A percentile compares a stretch with the other conserved stretches of the same genome.
These are phyloP conservation scores for Vanderwaltozyma tropicalis DNA, from an alignment of 805 yeast genomes.

Conservation along the genomic window DNA sequence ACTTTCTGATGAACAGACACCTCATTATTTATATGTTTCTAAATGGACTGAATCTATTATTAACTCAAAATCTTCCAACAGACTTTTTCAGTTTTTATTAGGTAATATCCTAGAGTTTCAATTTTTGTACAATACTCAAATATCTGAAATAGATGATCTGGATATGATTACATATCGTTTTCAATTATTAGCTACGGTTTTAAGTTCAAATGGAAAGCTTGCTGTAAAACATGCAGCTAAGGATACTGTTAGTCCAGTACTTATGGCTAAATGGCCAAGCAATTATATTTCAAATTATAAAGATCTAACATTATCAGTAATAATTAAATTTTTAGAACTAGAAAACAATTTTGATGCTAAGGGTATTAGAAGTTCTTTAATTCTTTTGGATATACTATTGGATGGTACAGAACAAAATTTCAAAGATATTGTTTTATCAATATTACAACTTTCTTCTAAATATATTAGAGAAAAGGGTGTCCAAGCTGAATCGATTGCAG, in stretches of 20 bases:
- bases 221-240: conserved; percentile 41
- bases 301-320: conserved; percentile 37
- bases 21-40: conserved; percentile 33
- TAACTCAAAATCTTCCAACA: conserved; percentile 45
- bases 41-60: conserved; percentile 40
- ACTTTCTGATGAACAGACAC: conserved; percentile 34
- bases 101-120: conserved; percentile 40
- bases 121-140: conserved; percentile 22
- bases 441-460: conserved; percentile 31
- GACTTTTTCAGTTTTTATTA: conserved; percentile 50
- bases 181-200: conserved; percentile 40
- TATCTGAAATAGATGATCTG: conserved; percentile 46
- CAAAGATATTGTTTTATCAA: conserved; percentile 32
- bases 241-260: conserved; percentile 49
- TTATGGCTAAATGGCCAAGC: conserved; percentile 5
- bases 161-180: conserved; percentile 54
- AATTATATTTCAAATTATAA: conserved; percentile 48
- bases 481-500: conserved; percentile 26
- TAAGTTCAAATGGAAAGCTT: conserved; percentile 35
- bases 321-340: conserved; percentile 37
- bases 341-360: conserved; percentile 27
- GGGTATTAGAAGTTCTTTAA: conserved; percentile 36
- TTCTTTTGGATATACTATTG: conserved; percentile 36
- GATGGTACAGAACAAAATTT: conserved; percentile 52
- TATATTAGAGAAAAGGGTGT: conserved; percentile 14